phyloP scores from a whole-genome alignment of 2,329 filamentous ascomycete genomes.

The Colletotrichum orchidophilum region DNA sequence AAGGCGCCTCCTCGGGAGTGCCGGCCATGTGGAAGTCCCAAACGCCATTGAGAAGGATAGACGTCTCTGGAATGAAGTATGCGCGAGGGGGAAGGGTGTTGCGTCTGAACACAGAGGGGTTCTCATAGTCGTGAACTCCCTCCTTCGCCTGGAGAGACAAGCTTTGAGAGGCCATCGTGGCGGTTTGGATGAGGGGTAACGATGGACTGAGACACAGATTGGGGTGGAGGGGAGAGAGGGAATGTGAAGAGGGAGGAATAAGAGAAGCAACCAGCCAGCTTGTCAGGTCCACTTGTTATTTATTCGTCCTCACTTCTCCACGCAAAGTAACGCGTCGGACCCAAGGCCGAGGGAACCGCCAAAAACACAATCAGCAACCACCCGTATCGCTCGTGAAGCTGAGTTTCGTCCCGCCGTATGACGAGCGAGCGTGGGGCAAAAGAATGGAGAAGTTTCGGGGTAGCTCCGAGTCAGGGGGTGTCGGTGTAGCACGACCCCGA shows the following conservation, averaged over 20 bases:
- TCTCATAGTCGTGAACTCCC: slow-evolving; percentile 56
- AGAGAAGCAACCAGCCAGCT: not conserved
- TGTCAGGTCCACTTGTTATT: slow-evolving; percentile 17
- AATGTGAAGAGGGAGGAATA: not conserved
- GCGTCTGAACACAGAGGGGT: slow-evolving; percentile 61
- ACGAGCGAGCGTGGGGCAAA: slow-evolving; percentile 26
- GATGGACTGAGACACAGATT: not conserved
- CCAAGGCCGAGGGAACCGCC: slow-evolving; percentile 10
- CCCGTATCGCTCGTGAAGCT: slow-evolving; percentile 21
- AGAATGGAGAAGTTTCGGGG: slow-evolving; percentile 15
- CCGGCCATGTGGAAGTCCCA: slow-evolving; percentile 65
- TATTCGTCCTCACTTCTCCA: slow-evolving; percentile 25
- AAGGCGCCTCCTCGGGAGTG: slow-evolving; percentile 56
- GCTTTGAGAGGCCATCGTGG: slow-evolving; percentile 38
- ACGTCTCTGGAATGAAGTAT: slow-evolving; percentile 61
- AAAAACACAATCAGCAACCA: slow-evolving; percentile 9
- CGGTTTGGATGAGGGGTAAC: not conserved
- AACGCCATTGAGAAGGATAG: slow-evolving; percentile 61
- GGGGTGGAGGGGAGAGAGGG: not conserved
- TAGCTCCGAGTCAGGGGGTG: slow-evolving; percentile 30
- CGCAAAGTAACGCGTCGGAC: slow-evolving; percentile 12
- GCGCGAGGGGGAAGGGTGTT: slow-evolving; percentile 62
- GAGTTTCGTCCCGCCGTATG: slow-evolving; percentile 24
- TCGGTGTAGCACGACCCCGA: slow-evolving; percentile 24
- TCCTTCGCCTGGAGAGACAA: slow-evolving; percentile 46